Evolutionary conservation across 1,284 basidiomycete species (phyloP), one percentile per base, ranked within the genome.

Genomic region (Cryptococcus sp.): DNA sequence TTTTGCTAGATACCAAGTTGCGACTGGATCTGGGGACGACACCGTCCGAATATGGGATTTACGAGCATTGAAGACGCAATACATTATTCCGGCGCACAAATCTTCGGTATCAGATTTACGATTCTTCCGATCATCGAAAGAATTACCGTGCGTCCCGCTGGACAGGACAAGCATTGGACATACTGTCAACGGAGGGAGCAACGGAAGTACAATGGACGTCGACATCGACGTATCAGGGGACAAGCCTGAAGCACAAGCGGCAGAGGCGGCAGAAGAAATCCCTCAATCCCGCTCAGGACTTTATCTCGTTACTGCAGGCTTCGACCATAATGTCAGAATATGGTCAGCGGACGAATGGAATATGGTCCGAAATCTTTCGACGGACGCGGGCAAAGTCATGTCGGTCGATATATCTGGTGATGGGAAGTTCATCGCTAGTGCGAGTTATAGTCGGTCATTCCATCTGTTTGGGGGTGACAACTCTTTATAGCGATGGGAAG

Each of bases 281-380:
- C 63, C 65, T 17, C 52, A 86, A 80, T 81, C 64, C 58, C 85
- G 87, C 19, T 88, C 89, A 2, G 96, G 96, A 0, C 79, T 96
- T 54, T 98, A 94, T 81, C 86, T 99, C 58, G 93, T 91, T 5
- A 93, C 91, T 59, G 84, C 90, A 1, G 95, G 95, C 1, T 99
- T 98, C 76, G 96, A 99, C 74, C 92, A 93, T 1, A 85, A 89
- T 58, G 92, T 99, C 64, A 93, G 96, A 74, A 74, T 99, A 47
- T 99, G 96, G 96, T 92, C 89, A 65, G 92, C 95, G 25, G 96
- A 99, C 75, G 96, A 99, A 73, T 99, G 96, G 95, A 91, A 93
- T 69, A 81, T 95, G 38, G 82, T 97, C 47, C 84, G 88, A 61
- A 89, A 89, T 48, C 82, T 99, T 60, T 87, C 90, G 37, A 94